Conservation (phyloP, 2,329 filamentous ascomycete species). For the Pseudogymnoascus sp. region DNA sequence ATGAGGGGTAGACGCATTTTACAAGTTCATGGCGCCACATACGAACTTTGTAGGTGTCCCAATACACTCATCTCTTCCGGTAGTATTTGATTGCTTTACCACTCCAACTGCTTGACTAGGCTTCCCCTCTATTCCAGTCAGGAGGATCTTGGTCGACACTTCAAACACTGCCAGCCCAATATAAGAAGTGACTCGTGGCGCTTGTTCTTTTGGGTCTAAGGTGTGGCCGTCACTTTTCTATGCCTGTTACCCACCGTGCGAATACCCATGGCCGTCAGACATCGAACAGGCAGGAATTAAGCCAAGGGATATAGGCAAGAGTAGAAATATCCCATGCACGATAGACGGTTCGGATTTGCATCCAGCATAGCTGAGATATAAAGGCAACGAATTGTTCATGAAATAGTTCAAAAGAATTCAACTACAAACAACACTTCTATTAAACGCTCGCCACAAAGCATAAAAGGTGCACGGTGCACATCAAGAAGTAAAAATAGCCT, state of each 20-base stretch:
- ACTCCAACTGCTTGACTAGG: background rate
- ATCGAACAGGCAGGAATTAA: too few relatives aligned
- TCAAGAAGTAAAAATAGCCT: background rate
- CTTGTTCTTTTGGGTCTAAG: background rate
- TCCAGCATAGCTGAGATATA: background rate
- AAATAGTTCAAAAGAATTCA: background rate
- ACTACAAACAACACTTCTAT: background rate
- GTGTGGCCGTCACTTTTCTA: background rate
- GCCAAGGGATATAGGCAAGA: too few relatives aligned
- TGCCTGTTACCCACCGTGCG: too few relatives aligned
- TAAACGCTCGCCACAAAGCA: background rate
- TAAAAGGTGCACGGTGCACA: background rate
- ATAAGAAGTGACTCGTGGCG: background rate
- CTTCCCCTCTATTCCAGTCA: background rate
- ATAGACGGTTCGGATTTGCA: background rate
- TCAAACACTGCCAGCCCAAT: background rate
- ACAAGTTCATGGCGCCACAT: background rate
- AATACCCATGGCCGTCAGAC: too few relatives aligned
- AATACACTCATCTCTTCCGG: background rate
- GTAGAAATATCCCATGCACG: background rate
- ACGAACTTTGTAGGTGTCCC: background rate
- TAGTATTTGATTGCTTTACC: background rate
- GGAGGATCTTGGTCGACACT: background rate
- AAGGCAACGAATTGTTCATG: too few relatives aligned
- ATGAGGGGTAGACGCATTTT: background rate